Base-by-base conservation (phyloP, 768 basidiomycete species). In the Cubamyces lactineus region DNA sequence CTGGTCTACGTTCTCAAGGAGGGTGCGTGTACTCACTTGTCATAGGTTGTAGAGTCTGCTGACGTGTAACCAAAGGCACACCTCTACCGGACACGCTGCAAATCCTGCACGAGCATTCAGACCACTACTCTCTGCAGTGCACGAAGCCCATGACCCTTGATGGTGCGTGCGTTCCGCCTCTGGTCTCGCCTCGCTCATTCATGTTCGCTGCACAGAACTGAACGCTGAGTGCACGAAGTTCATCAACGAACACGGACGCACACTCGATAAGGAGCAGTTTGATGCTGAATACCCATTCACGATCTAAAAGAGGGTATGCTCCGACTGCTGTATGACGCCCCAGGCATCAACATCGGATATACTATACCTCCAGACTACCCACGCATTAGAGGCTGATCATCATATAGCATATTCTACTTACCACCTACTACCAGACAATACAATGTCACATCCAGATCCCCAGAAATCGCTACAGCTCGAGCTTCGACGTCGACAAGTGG, bases 231-330 rank as follows among this genome's bases (percentile, higher is more conserved):
- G 39, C 39, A 54, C 53, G 40, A 41, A 54, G 53, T 54, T 40
- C 19, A 54, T 54, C 39, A 54, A 54, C 39, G 38, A 40, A 40
- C 53, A 54, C 40, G 53, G 53, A 15, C 53, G 53, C 21, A 54
- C 53, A 23, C 53, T 54, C 26, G 53, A 54, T 40, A 54, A 54
- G 53, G 53, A 54, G 53, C 53, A 54, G 21, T 54, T 54, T 23
- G 53, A 54, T 23, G 40, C 17, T 5, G 53, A 54, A 40, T 54
- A 54, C 41, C 53, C 53, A 7, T 54, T 54, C 53, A 40, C 53
- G 23, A 49, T 49, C 47, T 49, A 17, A 49, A 19, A 34, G 34
- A 34, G 28, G 8, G 34, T 34, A 34, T 34, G 34, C 34, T 34
- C 9, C 8, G 28, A 30, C 28, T 30, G 8, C 8, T 8, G n/a